These are phyloP conservation scores for Pisolithus microcarpus DNA, from an alignment of 768 basidiomycete genomes.

Conservation along the genomic window DNA sequence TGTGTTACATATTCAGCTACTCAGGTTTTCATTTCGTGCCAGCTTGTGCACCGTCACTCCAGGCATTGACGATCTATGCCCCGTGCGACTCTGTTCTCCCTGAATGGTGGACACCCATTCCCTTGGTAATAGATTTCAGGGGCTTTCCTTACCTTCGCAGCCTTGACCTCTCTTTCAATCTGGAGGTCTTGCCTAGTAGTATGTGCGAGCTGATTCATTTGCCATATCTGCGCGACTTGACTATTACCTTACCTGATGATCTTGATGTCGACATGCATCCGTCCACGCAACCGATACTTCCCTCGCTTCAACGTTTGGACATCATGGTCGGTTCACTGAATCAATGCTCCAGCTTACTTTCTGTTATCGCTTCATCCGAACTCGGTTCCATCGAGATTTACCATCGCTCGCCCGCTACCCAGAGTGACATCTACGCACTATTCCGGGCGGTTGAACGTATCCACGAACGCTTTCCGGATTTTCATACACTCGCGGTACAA, in stretches of 20 bases:
- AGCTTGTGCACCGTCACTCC: conserved; percentile 12
- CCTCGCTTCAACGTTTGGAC: conserved; percentile 16
- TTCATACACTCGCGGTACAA: conserved; percentile 12
- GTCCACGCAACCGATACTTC: conserved; percentile 10
- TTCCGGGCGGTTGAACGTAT: conserved; percentile 12
- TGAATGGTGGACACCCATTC: background rate
- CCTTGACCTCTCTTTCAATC: conserved; percentile 17
- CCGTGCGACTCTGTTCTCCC: too few species aligned
- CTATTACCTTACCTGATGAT: conserved; percentile 13
- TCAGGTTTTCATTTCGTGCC: conserved; percentile 18
- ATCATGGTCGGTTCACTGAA: conserved; percentile 18
- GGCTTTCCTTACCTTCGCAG: conserved; percentile 17
- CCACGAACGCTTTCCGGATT: background rate
- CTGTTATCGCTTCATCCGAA: conserved; percentile 17
- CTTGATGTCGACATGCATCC: conserved; percentile 7
- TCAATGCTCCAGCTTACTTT: conserved; percentile 22
- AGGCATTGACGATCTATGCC: conserved; percentile 17
- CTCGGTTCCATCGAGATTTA: conserved; percentile 18
- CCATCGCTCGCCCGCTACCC: conserved; percentile 18
- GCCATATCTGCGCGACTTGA: conserved; percentile 19
- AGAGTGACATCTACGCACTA: conserved; percentile 14
- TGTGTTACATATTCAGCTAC: conserved; percentile 8
- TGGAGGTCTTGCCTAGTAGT: conserved; percentile 19
- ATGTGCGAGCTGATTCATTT: conserved; percentile 15
- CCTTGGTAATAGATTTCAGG: conserved; percentile 8